Evolutionary conservation across 2,329 filamentous ascomycete genomes (phyloP).

Genomic region (Madurella fahalii): DNA sequence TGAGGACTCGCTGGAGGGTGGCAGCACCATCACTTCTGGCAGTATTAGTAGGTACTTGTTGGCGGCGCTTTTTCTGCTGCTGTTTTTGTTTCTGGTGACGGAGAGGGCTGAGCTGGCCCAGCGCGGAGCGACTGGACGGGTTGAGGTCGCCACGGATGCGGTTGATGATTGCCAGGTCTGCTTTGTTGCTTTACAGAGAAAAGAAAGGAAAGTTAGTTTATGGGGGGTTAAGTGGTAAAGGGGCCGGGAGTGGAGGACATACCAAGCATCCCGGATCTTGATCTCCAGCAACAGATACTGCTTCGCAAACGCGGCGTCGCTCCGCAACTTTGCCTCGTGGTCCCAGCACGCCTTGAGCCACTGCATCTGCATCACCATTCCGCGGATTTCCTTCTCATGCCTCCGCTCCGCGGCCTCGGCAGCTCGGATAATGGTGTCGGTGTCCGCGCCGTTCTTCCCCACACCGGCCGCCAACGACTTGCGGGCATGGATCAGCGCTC

Average conservation of each 20-base stretch:
- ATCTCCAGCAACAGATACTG: conserved; percentile 74
- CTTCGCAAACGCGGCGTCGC: conserved; percentile 82
- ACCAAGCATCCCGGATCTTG: conserved; percentile 86
- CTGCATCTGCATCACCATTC: conserved; percentile 82
- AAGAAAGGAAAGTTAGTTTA: conserved; percentile 3
- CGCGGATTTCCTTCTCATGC: conserved; percentile 72
- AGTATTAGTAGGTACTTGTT: conserved; percentile 11
- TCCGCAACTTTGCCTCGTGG: conserved; percentile 75
- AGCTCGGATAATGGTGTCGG: conserved; percentile 55
- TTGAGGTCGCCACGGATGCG: conserved; percentile 66
- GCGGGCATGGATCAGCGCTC: conserved; percentile 19
- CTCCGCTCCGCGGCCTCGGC: conserved; percentile 61
- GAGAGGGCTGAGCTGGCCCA: conserved; percentile 32
- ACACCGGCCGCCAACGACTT: conserved; percentile 8
- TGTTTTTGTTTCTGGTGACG: conserved; percentile 33
- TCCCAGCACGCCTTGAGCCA: conserved; percentile 80
- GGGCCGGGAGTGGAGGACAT: conserved; percentile 36
- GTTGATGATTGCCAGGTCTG: conserved; percentile 79
- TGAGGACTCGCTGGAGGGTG: conserved; percentile 43
- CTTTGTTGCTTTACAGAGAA: conserved; percentile 68
- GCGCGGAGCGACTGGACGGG: conserved; percentile 30
- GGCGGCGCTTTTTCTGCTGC: conserved; percentile 1
- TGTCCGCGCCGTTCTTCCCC: conserved; percentile 42
- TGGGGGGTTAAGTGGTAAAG: conserved; percentile 6
- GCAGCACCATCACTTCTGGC: conserved; percentile 3